Base-by-base conservation (phyloP, 1,284 basidiomycete genomes). In the Puccinia triticina region DNA sequence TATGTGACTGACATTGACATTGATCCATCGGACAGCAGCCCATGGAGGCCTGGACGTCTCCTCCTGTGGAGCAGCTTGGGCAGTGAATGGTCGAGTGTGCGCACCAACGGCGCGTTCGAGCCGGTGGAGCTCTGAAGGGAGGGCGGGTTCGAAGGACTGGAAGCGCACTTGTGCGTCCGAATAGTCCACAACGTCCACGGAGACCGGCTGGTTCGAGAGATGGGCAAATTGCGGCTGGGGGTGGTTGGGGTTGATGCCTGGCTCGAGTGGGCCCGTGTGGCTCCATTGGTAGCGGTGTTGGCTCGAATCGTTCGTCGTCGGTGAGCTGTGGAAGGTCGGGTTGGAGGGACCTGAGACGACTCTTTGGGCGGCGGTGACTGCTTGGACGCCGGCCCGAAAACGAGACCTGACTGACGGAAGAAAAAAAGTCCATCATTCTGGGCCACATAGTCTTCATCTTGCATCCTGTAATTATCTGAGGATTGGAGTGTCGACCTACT, bases 11-110 rank as follows among this genome's bases (percentile, higher is more conserved):
- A 77, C 77, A 71, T 79, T 79, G 18, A 79, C 64, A 79, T 79
- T 79, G n/a, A 79, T 79, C 77, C 77, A 79, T 79, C 77, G 11
- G 8, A 79, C 64, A 18, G 32, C 1, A 23, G 77, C 66, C 77
- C 77, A 79, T n/a, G 23, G 23, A n/a, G 77, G 77, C 43, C 77
- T 34, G 21, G 46, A 37, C 3, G 2, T 34, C 2, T 74, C 14
- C 23, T 53, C 32, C 12, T 61, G 59, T 53, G 3, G 50, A 18
- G 7, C 23, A 26, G 55, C 12, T 7, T 61, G 29, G 59, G 18
- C 26, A n/a, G 0, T 4, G 32, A 14, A 7, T 29, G 59, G 34
- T 61, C 14, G 18, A 32, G 32, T 61, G 32, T 8, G 34, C n/a
- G n/a, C 1, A 34, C 29, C 10, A 32, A 77, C 23, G 12, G 23